phyloP scores from a whole-genome alignment of 73 alveolate species.

The Paramecium tetraurelia region DNA sequence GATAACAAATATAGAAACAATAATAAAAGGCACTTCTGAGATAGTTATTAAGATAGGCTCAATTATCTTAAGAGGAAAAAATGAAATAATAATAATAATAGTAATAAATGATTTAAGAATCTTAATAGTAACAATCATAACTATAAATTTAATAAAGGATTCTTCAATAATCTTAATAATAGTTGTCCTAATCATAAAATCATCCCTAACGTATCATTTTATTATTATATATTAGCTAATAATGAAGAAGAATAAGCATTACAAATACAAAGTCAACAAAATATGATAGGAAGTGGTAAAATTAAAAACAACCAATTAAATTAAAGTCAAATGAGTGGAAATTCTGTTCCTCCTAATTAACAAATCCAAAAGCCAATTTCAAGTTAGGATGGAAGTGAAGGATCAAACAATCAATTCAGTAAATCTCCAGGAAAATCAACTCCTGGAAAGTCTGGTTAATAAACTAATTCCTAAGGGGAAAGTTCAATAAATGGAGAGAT shows the following conservation, averaged over 20 bases:
- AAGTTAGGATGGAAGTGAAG: not conserved
- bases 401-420: not conserved
- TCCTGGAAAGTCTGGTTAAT: not conserved
- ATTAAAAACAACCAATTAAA: not conserved
- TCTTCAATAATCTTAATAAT: not conserved
- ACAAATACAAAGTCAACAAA: not conserved
- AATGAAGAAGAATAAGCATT: not conserved
- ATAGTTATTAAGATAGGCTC: constrained; percentile 2
- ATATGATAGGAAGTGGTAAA: not conserved
- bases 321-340: not conserved
- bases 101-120: not conserved
- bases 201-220: not conserved
- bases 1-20: not conserved
- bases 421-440: not conserved
- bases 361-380: not conserved
- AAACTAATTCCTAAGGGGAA: not conserved
- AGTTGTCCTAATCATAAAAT: not conserved
- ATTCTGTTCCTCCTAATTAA: not conserved
- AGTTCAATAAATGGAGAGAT: not conserved
- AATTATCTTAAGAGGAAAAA: not conserved
- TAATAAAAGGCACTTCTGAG: not conserved
- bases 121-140: not conserved
- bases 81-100: not conserved
- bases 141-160: not conserved
- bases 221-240: not conserved